Evolutionary conservation across 495 filamentous ascomycete species (phyloP).

Genomic region (Podospora anserina): DNA sequence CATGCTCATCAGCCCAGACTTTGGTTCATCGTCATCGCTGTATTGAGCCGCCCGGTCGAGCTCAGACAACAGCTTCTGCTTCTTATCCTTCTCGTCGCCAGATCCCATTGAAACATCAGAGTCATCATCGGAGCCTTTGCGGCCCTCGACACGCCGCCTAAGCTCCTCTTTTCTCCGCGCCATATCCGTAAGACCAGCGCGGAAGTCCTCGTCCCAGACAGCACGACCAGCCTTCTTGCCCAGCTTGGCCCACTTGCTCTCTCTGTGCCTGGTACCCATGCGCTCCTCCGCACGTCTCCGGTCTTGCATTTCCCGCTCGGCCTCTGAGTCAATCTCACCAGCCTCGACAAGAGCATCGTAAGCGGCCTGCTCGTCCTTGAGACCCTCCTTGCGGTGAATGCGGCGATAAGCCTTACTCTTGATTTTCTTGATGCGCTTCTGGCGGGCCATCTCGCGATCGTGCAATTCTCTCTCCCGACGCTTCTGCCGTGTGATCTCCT

Average conservation of each 20-base stretch:
- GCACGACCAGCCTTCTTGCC: slow-evolving; percentile 74
- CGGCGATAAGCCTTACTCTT: slow-evolving; percentile 92
- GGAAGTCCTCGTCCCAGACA: slow-evolving; percentile 80
- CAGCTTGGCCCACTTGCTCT: slow-evolving; percentile 93
- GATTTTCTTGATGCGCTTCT: slow-evolving; percentile 96
- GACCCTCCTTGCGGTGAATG: slow-evolving; percentile 82
- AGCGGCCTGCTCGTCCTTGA: slow-evolving; percentile 68
- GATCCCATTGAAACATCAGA: slow-evolving; percentile 53
- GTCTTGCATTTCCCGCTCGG: slow-evolving; percentile 76
- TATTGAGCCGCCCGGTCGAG: slow-evolving; percentile 50
- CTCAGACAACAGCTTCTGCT: slow-evolving; percentile 56
- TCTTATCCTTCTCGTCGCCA: slow-evolving; percentile 49
- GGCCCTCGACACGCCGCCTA: slow-evolving; percentile 78
- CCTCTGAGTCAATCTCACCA: slow-evolving; percentile 64
- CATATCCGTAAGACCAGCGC: slow-evolving; percentile 73
- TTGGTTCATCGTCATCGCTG: slow-evolving; percentile 35
- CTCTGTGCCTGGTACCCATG: slow-evolving; percentile 82
- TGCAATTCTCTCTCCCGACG: slow-evolving; percentile 78
- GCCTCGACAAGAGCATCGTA: slow-evolving; percentile 62
- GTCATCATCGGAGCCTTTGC: slow-evolving; percentile 55
- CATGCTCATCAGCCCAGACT: slow-evolving; percentile 61
- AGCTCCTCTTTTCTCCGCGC: slow-evolving; percentile 83
- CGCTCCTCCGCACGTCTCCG: slow-evolving; percentile 78
- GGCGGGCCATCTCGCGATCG: slow-evolving; percentile 83
- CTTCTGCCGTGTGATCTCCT: slow-evolving; percentile 68